These are phyloP conservation scores for Talaromyces sp. DNA, from an alignment of 2,329 filamentous ascomycete genomes.

Conservation along the genomic window DNA sequence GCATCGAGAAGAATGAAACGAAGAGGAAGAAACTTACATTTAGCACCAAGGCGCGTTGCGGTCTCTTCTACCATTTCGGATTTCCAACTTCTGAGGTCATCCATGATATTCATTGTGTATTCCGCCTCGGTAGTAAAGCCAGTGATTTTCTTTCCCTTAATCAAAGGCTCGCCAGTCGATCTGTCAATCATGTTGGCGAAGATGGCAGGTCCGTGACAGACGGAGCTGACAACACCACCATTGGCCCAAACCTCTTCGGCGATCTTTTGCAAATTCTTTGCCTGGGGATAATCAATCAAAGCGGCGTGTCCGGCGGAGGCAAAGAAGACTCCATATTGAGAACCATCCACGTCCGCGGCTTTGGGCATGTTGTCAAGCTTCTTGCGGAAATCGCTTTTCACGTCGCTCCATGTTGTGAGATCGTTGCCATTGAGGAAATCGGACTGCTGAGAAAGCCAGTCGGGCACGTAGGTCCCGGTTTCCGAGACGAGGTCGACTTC, in stretches of 20 bases:
- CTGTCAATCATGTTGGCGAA: slow-evolving; percentile 35
- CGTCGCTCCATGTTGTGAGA: slow-evolving; percentile 32
- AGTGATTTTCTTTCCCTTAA: slow-evolving; percentile 35
- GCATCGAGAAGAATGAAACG: background rate
- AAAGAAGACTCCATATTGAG: slow-evolving; percentile 38
- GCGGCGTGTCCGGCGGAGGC: slow-evolving; percentile 41
- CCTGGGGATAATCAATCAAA: slow-evolving; percentile 41
- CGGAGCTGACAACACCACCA: slow-evolving; percentile 33
- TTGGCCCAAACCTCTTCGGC: slow-evolving; percentile 29
- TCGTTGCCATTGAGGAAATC: slow-evolving; percentile 35
- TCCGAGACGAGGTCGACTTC: slow-evolving; percentile 43
- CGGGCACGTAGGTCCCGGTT: slow-evolving; percentile 37
- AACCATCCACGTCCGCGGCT: slow-evolving; percentile 26
- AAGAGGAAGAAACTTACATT: slow-evolving; percentile 23
- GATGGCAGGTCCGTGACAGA: slow-evolving; percentile 41
- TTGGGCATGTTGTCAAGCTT: slow-evolving; percentile 34
- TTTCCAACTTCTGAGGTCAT: slow-evolving; percentile 33
- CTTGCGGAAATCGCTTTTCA: slow-evolving; percentile 29
- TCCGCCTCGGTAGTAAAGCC: slow-evolving; percentile 40
- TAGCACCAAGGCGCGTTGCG: slow-evolving; percentile 30
- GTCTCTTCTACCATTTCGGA: slow-evolving; percentile 31
- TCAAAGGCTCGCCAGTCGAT: slow-evolving; percentile 31
- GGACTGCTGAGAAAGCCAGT: slow-evolving; percentile 31
- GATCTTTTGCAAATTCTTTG: slow-evolving; percentile 28
- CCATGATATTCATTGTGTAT: slow-evolving; percentile 33